Evolutionary conservation across 176 grass and related monocot species (phyloP).

Genomic region (Olyra latifolia): DNA sequence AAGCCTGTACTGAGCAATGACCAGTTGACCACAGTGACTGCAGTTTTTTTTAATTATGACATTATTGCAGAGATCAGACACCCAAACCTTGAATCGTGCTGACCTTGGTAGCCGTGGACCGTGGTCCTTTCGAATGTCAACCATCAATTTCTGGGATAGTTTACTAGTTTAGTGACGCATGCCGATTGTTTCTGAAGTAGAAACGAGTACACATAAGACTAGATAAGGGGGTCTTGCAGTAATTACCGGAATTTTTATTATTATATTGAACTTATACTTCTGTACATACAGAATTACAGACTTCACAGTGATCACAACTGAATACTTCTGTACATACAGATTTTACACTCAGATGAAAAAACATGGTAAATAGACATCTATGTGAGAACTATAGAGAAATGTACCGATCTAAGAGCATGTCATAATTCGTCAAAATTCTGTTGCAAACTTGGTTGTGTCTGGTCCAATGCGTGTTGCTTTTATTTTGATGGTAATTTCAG

Average conservation of each 20-base stretch:
- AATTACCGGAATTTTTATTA: not conserved
- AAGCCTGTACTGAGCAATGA: not conserved
- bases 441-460: not conserved
- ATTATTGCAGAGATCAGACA: not conserved
- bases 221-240: not conserved
- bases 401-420: not conserved
- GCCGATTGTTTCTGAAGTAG: not conserved
- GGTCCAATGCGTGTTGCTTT: not conserved
- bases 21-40: not conserved
- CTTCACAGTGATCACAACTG: not conserved
- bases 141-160: not conserved
- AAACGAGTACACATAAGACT: not conserved
- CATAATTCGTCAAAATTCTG: not conserved
- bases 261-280: not conserved
- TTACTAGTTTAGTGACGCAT: not conserved
- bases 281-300: constrained; percentile 4
- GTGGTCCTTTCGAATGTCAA: not conserved
- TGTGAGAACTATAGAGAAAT: not conserved
- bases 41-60: no score
- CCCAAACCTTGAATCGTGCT: not conserved
- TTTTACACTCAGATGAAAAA: not conserved
- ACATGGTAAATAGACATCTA: not conserved
- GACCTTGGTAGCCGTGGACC: not conserved
- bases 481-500: not conserved
- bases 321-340: not conserved